Percentiles rank a stretch among this genome's conserved stretches.
Evolutionary conservation across 148 eudicot genomes (phyloP).

Genomic region (Cornus kousa): DNA sequence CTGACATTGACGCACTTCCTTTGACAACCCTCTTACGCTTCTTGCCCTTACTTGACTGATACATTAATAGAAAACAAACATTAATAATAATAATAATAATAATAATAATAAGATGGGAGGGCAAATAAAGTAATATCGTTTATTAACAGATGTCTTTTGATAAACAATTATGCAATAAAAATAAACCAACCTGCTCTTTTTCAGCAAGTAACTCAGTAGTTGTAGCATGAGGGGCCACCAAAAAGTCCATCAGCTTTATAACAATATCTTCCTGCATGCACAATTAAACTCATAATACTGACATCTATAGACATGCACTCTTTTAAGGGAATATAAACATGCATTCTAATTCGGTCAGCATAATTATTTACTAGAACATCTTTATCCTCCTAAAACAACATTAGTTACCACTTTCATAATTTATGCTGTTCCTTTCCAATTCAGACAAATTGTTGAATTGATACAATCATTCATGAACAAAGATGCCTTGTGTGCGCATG

Average conservation of each 20-base stretch:
- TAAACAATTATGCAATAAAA: neutral
- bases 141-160: no score
- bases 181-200: slow-evolving; percentile 70
- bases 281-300: slow-evolving; percentile 1
- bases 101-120: neutral
- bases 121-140: no score
- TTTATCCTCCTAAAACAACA: neutral
- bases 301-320: neutral
- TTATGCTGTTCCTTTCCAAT: neutral
- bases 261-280: slow-evolving; percentile 74
- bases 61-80: slow-evolving; percentile 12
- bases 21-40: slow-evolving; percentile 74
- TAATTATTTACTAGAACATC: neutral
- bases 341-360: neutral
- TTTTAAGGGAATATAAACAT: neutral
- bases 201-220: slow-evolving; percentile 75
- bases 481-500: neutral
- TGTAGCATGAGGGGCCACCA: slow-evolving; percentile 86
- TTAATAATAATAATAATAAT: no score
- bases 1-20: slow-evolving; percentile 41
- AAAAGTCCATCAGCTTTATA: slow-evolving; percentile 71
- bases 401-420: neutral
- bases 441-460: neutral
- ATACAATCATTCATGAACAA: neutral
- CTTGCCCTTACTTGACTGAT: slow-evolving; percentile 59